Conservation (phyloP, 2,329 filamentous ascomycete genomes). For the Apiospora pterosperma region DNA sequence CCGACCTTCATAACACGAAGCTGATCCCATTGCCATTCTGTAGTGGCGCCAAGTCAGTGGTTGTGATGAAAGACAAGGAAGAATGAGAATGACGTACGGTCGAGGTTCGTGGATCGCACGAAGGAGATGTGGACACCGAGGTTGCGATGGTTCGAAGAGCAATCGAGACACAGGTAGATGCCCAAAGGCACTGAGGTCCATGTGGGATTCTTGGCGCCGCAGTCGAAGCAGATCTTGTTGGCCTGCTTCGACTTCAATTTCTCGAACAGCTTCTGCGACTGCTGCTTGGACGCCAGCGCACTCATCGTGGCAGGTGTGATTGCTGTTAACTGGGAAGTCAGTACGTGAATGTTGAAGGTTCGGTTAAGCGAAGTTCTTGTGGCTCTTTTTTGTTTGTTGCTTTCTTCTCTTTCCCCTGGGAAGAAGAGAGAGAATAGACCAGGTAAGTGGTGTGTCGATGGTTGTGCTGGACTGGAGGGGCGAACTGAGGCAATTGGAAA, state of each 20-base stretch:
- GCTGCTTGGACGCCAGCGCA: slow-evolving; percentile 78
- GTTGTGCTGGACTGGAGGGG: background rate
- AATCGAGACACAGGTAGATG: slow-evolving; percentile 97
- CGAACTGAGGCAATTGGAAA: background rate
- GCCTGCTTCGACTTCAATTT: slow-evolving; percentile 92
- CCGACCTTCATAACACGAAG: slow-evolving; percentile 97
- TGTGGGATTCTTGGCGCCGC: slow-evolving; percentile 93
- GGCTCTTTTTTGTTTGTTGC: no score
- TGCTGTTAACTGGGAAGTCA: background rate
- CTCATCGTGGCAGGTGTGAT: slow-evolving; percentile 47
- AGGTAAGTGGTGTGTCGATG: background rate
- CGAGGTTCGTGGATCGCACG: slow-evolving; percentile 95
- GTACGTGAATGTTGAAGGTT: background rate
- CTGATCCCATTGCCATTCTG: slow-evolving; percentile 99
- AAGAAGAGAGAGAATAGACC: background rate
- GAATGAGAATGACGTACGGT: slow-evolving; percentile 66
- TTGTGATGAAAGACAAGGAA: background rate
- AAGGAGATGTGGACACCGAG: slow-evolving; percentile 99
- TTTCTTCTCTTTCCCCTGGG: background rate
- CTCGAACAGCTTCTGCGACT: slow-evolving; percentile 97
- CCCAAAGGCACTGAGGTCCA: slow-evolving; percentile 97
- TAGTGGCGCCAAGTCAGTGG: background rate
- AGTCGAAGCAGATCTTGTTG: slow-evolving; percentile 99
- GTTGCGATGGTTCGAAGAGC: slow-evolving; percentile 94
- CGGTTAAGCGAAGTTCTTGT: background rate